phyloP scores from a whole-genome alignment of 257 asterid species.

The Plantago major region DNA sequence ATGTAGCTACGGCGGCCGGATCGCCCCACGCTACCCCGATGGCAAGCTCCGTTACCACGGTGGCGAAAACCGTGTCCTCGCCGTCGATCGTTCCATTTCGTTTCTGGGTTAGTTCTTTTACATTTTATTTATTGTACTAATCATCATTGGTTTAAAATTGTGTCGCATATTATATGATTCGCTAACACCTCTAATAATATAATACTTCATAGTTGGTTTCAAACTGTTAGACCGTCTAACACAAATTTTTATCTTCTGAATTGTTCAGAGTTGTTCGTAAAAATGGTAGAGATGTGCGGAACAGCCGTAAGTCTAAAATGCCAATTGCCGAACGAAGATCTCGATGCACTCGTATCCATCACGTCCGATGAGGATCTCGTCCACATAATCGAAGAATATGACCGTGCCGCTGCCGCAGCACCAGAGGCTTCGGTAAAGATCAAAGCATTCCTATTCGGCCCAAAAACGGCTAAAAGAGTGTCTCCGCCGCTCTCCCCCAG shows the following conservation, averaged over 20 bases:
- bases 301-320: conserved; percentile 52
- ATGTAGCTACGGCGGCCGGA: conserved; percentile 91
- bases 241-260: too few relatives aligned
- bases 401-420: conserved; percentile 33
- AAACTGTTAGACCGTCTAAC: too few relatives aligned
- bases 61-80: conserved; percentile 82
- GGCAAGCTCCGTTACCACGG: conserved; percentile 92
- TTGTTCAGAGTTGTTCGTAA: conserved; percentile 54
- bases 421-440: conserved; percentile 47
- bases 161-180: background rate
- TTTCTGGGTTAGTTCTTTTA: conserved; percentile 48
- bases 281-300: conserved; percentile 67
- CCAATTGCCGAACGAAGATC: conserved; percentile 76
- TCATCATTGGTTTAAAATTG: background rate
- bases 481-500: conserved; percentile 52
- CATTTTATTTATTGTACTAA: background rate
- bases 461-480: conserved; percentile 42
- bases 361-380: conserved; percentile 81
- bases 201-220: background rate
- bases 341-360: conserved; percentile 74
- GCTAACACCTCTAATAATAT: too few relatives aligned
- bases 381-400: conserved; percentile 77
- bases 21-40: conserved; percentile 77
- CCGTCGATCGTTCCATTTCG: conserved; percentile 67
- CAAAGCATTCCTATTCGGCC: conserved; percentile 67